Base-by-base conservation (phyloP, 2,329 filamentous ascomycete genomes). In the Phyllosticta paracitricarpa region DNA sequence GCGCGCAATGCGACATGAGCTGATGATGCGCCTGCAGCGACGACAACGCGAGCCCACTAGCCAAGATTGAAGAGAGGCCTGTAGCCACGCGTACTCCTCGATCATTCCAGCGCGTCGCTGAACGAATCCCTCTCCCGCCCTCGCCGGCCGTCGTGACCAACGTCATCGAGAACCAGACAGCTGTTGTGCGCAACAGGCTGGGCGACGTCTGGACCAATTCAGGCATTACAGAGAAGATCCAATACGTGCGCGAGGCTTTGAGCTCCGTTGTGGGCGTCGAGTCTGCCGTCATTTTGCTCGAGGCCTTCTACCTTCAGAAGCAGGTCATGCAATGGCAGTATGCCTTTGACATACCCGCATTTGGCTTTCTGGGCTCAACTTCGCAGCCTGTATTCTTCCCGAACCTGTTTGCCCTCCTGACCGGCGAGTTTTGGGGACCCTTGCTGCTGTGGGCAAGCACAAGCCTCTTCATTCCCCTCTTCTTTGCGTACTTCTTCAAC, bases 401-500 rank as follows among this genome's bases (percentile, higher is more conserved):
- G 0, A 89, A 97, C 73, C 79, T 96, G 67, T 95, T 94, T 74
- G 75, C 87, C 30, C 78, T 97, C 8, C 75, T 96, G 48, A 89
- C 88, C 1, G 77, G 82, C 51, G 82, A 82, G 26, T 97, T 96
- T 81, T 97, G 93, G 93, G 86, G 84, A 0, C 88, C 92, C 0
- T 84, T 89, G 61, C 79, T 86, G 7, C 80, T 91, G 22, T 97
- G 92, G 91, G 72, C 84, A 4, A 72, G 86, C 40, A 94, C 91
- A 9, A 88, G 84, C 70, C 73, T 89, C 60, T 69, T 89, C 53
- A 66, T 93, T 28, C 93, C 93, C 1, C 78, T 86, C 57, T 64
- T 89, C 33, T 79, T 85, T 52, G 90, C 89, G 26, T 97, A 94
- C 78, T 96, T 97, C 73, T 88, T 96, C 82, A 97, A 97, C 75